Base-by-base conservation (phyloP, 2,329 filamentous ascomycete species). In the Pyricularia pennisetigena region DNA sequence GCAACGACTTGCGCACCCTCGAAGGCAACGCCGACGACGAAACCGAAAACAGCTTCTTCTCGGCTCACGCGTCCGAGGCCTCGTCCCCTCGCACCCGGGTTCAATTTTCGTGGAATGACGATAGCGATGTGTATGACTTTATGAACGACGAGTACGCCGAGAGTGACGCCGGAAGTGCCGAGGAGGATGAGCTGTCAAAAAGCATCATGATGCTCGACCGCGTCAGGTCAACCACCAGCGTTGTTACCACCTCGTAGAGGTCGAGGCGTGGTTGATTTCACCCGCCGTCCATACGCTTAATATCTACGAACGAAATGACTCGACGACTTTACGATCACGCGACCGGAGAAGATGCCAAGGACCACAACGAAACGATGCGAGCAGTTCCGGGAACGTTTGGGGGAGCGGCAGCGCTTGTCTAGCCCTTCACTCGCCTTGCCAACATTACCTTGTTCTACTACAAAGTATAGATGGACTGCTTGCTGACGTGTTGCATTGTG, bases 401-500 rank as follows among this genome's bases (percentile, higher is more conserved):
- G 32, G 59, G 24, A 62, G 59, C 24, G 24, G 24, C 59, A 16
- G 59, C 59, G 16, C 59, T 14, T 28, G 59, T 62, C 59, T 28
- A 62, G 26, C 59, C 59, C 24, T 62, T 16, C 59, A 28, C 59
- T 26, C 26, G 26, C 59, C 59, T 28, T 62, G 24, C 59, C 59
- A 62, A 6, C 23, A 62, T 62, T 26, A 62, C 59, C 59, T 62
- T 62, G 59, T 62, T 16, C 20, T n/a, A 49, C 16, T 62, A 62
- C 59, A 62, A 62, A 62, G 59, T 62, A 23, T 62, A 62, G 24
- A 62, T 62, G 24, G 35, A 57, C 35, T 66, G 65, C 65, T 66
- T 68, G 80, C 82, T 84, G 79, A 84, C 80, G 73, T 72, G 72
- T 73, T 78, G 57, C 10, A 8, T 28, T 29, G 73, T 73, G 75